phyloP scores from a whole-genome alignment of 2,329 filamentous ascomycete genomes.

The Anisogramma anomala region DNA sequence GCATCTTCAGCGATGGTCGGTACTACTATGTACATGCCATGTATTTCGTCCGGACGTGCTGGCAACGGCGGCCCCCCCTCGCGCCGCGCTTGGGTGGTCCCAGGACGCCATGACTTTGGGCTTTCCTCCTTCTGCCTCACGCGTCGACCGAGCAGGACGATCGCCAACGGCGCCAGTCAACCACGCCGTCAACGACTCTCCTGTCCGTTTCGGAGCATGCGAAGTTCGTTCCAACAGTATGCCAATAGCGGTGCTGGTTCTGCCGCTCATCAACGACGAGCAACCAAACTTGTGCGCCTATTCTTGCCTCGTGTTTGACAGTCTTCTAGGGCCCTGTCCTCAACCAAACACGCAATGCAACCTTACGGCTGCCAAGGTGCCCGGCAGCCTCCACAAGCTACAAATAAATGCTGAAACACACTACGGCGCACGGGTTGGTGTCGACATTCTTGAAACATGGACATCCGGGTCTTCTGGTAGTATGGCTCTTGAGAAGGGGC shows the following conservation, averaged over 20 bases:
- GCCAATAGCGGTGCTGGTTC: constrained; percentile 8
- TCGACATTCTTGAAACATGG: constrained; percentile 12
- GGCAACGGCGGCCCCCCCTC: background rate
- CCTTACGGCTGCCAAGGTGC: background rate
- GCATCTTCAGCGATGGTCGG: constrained; percentile 2
- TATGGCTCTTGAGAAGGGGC: too few relatives aligned
- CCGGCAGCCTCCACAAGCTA: background rate
- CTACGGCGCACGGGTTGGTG: constrained; percentile 10
- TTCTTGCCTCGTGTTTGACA: constrained; percentile 9
- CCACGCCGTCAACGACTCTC: constrained; percentile 3
- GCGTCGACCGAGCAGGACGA: too few relatives aligned
- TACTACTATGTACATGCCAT: constrained; percentile 7
- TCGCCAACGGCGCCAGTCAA: constrained; percentile 6
- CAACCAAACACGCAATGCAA: constrained; percentile 6
- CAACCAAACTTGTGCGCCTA: constrained; percentile 6
- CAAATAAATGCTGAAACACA: constrained; percentile 11
- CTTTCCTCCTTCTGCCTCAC: too few relatives aligned
- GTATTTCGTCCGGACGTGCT: background rate
- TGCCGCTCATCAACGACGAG: constrained; percentile 8
- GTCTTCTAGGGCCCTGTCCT: background rate
- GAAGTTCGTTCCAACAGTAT: constrained; percentile 8
- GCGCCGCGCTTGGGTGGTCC: background rate
- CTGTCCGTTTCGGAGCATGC: constrained; percentile 2
- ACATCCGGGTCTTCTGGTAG: constrained; percentile 8
- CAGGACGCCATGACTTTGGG: background rate